Evolutionary conservation across 495 filamentous ascomycete genomes (phyloP).

Genomic region (Penicillium antarcticum): DNA sequence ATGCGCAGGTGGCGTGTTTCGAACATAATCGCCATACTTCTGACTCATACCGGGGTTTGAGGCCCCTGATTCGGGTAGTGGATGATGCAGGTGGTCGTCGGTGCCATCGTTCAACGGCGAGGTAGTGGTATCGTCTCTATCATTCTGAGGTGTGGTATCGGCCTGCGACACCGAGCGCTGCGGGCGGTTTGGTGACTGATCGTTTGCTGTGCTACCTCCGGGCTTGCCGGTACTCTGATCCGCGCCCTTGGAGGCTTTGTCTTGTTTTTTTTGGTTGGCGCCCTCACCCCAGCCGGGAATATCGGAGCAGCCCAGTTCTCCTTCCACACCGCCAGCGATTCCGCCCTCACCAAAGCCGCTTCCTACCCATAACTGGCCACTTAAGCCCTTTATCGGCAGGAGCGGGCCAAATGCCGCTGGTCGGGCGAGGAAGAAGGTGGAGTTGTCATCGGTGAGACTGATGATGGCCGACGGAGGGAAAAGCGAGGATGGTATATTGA

Average conservation of each 20-base stretch:
- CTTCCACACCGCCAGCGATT: conserved; percentile 54
- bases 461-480: conserved; percentile 95
- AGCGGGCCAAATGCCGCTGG: conserved; percentile 91
- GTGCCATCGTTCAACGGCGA: conserved; percentile 70
- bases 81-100: conserved; percentile 83
- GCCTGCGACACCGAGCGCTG: conserved; percentile 23
- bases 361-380: conserved; percentile 84
- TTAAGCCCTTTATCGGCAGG: conserved; percentile 70
- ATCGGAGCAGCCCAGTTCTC: conserved; percentile 96
- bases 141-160: conserved; percentile 21
- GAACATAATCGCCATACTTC: conserved; percentile 39
- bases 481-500: conserved; percentile 68
- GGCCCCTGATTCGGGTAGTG: conserved; percentile 48
- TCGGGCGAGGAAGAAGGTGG: conserved; percentile 89
- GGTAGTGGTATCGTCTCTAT: conserved; percentile 11
- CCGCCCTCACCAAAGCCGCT: conserved; percentile 81
- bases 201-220: conserved; percentile 22
- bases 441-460: conserved; percentile 95
- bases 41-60: conserved; percentile 28
- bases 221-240: conserved; percentile 29
- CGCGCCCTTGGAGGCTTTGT: conserved; percentile 21
- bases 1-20: conserved; percentile 53
- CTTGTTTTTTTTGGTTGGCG: conserved; percentile 30
- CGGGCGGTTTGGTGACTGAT: conserved; percentile 19
- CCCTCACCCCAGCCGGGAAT: conserved; percentile 84